Conservation (phyloP, 768 basidiomycete species). For the Boletus reticulatus region DNA sequence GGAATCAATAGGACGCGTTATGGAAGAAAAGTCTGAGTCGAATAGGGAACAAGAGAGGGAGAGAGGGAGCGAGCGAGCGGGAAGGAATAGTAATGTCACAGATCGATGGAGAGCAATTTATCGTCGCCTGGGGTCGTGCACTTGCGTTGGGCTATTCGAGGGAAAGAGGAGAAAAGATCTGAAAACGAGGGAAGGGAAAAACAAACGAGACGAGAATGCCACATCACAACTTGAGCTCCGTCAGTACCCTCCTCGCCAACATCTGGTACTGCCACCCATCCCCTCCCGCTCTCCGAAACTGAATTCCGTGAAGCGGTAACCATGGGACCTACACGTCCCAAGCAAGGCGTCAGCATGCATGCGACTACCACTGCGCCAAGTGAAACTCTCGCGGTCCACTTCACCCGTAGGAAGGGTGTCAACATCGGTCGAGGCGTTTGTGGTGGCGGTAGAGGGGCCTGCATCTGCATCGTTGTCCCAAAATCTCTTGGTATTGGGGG, state of each 20-base stretch:
- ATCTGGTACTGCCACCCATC: slow-evolving; percentile 98
- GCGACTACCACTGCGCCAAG: no score
- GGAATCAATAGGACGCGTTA: background rate
- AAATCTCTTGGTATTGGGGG: slow-evolving; percentile 82
- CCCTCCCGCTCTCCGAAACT: slow-evolving; percentile 87
- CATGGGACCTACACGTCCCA: slow-evolving; percentile 69
- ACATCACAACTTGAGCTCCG: slow-evolving; percentile 78
- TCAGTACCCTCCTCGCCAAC: slow-evolving; percentile 85
- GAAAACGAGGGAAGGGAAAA: background rate
- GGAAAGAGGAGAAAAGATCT: background rate
- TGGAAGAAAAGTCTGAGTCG: background rate
- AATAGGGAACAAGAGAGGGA: background rate
- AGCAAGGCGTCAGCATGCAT: background rate
- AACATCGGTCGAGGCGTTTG: slow-evolving; percentile 39
- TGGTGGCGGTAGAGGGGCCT: slow-evolving; percentile 7
- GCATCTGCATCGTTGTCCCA: slow-evolving; percentile 28
- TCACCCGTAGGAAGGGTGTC: slow-evolving; percentile 61
- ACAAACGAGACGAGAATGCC: background rate
- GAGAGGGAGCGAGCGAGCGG: background rate
- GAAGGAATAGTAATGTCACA: slow-evolving; percentile 18
- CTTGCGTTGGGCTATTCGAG: background rate
- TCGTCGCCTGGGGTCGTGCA: slow-evolving; percentile 13
- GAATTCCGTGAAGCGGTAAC: slow-evolving; percentile 91
- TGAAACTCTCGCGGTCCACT: slow-evolving; percentile 49
- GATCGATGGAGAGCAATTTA: slow-evolving; percentile 21